A percentile compares a stretch with the other conserved stretches of the same genome.
phyloP scores from a whole-genome alignment of 495 filamentous ascomycete species.

The Tuber indicum region DNA sequence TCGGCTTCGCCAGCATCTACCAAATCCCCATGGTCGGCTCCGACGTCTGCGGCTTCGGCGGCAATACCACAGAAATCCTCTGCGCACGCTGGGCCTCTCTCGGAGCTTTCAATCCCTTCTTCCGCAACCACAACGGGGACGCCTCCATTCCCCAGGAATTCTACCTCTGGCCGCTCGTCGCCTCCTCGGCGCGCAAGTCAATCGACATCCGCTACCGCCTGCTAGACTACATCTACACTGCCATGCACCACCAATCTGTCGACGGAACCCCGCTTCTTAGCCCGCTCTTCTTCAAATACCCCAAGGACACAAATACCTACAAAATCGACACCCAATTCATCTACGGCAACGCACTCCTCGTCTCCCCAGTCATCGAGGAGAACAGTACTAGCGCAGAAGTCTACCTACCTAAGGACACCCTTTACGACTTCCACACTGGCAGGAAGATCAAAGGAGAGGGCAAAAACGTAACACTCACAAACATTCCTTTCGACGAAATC shows the following conservation, averaged over 20 bases:
- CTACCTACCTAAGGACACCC: constrained; percentile 67
- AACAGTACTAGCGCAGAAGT: constrained; percentile 59
- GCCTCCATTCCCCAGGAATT: constrained; percentile 61
- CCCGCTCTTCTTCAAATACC: constrained; percentile 68
- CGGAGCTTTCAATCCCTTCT: constrained; percentile 76
- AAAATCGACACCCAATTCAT: constrained; percentile 64
- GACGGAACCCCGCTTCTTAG: constrained; percentile 61
- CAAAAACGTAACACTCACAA: constrained; percentile 48
- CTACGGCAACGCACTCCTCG: constrained; percentile 63
- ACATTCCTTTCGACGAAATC: constrained; percentile 59
- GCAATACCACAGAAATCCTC: constrained; percentile 66
- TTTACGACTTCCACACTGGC: constrained; percentile 71
- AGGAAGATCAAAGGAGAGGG: constrained; percentile 54
- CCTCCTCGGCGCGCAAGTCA: constrained; percentile 59
- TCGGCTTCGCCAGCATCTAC: constrained; percentile 72
- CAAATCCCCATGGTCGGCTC: constrained; percentile 80
- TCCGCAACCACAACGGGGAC: constrained; percentile 65
- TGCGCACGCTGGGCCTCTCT: constrained; percentile 81
- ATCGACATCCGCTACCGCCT: constrained; percentile 71
- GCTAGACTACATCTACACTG: constrained; percentile 78
- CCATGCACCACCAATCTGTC: constrained; percentile 57
- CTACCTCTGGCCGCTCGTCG: constrained; percentile 64
- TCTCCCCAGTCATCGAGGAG: constrained; percentile 63
- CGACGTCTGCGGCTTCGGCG: constrained; percentile 73
- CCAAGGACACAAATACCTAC: constrained; percentile 57